Percentiles rank a stretch among this genome's conserved stretches.
Conservation (phyloP, 768 basidiomycete genomes). For the Clavulina sp. region DNA sequence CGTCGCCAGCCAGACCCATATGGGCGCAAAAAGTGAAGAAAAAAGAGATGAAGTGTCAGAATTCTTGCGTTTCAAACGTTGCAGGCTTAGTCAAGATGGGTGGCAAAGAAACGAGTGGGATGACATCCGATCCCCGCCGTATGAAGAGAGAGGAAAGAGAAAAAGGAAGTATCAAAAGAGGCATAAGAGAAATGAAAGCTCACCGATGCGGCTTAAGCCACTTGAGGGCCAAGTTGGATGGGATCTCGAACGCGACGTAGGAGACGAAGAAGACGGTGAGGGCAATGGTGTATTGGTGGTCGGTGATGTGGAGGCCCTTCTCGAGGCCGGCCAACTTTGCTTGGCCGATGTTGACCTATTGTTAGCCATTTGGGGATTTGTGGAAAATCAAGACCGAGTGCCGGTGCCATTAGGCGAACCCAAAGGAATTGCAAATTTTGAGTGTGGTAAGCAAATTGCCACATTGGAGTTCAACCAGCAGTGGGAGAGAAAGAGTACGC, state of each 20-base stretch:
- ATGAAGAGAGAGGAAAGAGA: no score
- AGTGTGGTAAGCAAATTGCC: neutral
- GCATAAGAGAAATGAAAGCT: neutral
- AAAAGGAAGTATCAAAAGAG: no score
- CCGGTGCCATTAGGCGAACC: neutral
- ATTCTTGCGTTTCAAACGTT: no score
- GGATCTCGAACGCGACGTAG: constrained; percentile 17
- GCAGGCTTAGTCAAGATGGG: no score
- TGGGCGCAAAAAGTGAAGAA: no score
- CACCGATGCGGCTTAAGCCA: constrained; percentile 10
- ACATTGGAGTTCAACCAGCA: neutral
- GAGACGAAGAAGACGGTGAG: constrained; percentile 17
- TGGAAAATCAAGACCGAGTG: neutral
- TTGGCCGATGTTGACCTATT: constrained; percentile 16
- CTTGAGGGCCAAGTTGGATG: constrained; percentile 13
- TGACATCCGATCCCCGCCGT: no score
- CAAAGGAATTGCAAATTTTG: neutral
- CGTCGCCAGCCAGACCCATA: no score
- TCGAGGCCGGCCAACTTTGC: constrained; percentile 12
- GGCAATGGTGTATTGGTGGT: constrained; percentile 8
- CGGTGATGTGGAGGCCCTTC: constrained; percentile 10
- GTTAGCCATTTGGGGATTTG: constrained; percentile 11
- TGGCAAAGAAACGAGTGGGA: no score
- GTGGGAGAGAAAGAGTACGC: neutral
- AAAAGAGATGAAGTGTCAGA: no score